Percentiles rank a stretch among this genome's conserved stretches.
Evolutionary conservation across 2,329 filamentous ascomycete species (phyloP).

Genomic region (Sporothrix phasma): DNA sequence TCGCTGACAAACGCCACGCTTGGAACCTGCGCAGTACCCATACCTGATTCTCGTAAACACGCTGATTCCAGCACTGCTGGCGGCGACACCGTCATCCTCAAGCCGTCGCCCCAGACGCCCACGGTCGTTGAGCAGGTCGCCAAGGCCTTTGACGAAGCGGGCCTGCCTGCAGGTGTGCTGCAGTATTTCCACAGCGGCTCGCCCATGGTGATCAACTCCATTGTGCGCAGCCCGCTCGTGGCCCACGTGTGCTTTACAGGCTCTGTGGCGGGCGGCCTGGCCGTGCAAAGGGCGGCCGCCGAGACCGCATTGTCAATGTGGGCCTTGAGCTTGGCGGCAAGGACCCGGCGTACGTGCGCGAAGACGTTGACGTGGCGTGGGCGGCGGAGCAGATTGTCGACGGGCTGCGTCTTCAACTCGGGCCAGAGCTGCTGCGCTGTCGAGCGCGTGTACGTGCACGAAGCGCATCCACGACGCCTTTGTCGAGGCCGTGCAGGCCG

Average conservation of each 20-base stretch:
- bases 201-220: constrained; percentile 61
- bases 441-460: constrained; percentile 84
- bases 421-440: constrained; percentile 96
- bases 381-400: constrained; percentile 91
- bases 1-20: background rate
- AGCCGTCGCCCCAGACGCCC: constrained; percentile 90
- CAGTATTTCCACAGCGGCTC: constrained; percentile 90
- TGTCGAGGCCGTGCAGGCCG: constrained; percentile 65
- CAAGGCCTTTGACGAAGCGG: constrained; percentile 67
- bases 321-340: constrained; percentile 91
- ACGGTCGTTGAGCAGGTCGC: constrained; percentile 80
- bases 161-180: constrained; percentile 71
- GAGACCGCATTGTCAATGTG: constrained; percentile 76
- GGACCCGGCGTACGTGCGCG: constrained; percentile 81
- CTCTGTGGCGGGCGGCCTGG: constrained; percentile 76
- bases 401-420: constrained; percentile 92
- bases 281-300: constrained; percentile 74
- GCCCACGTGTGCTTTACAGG: constrained; percentile 87
- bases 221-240: constrained; percentile 68
- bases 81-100: constrained; percentile 84
- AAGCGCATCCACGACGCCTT: constrained; percentile 76
- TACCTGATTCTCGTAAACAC: constrained; percentile 92
- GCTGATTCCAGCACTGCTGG: constrained; percentile 79
- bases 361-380: constrained; percentile 82
- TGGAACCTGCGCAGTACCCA: constrained; percentile 59